Conservation (phyloP, 352 stramenopile genomes). For the Phytophthora pinifolia region DNA sequence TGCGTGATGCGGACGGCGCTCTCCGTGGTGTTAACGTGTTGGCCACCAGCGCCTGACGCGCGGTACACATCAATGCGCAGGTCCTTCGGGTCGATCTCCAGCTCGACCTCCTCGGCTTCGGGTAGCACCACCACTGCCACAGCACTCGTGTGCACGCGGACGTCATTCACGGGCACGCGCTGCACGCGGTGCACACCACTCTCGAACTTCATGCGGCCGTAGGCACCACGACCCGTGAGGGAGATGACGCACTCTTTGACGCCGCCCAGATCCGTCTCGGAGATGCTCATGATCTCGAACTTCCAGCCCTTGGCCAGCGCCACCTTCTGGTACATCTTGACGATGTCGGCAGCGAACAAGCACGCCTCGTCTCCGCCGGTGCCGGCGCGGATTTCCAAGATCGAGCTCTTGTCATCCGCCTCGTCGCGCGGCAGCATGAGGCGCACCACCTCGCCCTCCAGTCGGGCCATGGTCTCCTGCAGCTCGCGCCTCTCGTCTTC, state of each 20-base stretch:
- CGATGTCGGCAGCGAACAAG: conserved; percentile 94
- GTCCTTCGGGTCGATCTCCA: conserved; percentile 93
- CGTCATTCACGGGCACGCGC: conserved; percentile 96
- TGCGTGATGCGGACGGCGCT: conserved; percentile 97
- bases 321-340: conserved; percentile 94
- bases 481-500: conserved; percentile 73
- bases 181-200: conserved; percentile 98
- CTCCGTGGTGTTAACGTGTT: conserved; percentile 99
- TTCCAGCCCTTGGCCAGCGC: conserved; percentile 84
- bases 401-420: conserved; percentile 96
- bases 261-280: conserved; percentile 81
- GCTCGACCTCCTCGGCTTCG: conserved; percentile 83
- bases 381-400: conserved; percentile 96
- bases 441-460: conserved; percentile 66
- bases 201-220: conserved; percentile 98
- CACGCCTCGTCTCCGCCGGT: conserved; percentile 97
- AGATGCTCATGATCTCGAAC: conserved; percentile 90
- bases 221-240: conserved; percentile 81
- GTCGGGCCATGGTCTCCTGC: conserved; percentile 42
- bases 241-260: conserved; percentile 83
- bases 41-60: conserved; percentile 94
- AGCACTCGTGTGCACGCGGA: conserved; percentile 97
- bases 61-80: conserved; percentile 98
- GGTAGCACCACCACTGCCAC: conserved; percentile 98
- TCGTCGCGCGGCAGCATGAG: conserved; percentile 81